A percentile compares a stretch with the other conserved stretches of the same genome.
Evolutionary conservation across 176 grass and related monocot species (phyloP).

Genomic region (Oryza glaberrima): DNA sequence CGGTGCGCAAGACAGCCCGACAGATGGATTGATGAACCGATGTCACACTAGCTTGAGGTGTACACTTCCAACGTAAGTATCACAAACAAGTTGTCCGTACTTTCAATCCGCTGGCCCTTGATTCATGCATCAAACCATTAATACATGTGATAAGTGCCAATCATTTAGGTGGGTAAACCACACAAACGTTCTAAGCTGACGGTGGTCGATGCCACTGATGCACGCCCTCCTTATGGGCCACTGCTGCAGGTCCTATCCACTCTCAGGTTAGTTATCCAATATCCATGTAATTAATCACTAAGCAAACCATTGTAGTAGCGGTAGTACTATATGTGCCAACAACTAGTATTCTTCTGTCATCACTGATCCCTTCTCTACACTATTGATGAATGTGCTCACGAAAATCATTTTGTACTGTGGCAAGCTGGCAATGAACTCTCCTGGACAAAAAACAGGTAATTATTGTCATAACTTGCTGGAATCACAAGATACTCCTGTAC

Average conservation of each 20-base stretch:
- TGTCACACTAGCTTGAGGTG: background rate
- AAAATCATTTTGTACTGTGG: background rate
- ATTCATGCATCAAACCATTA: background rate
- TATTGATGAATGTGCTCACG: background rate
- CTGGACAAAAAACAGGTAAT: conserved; percentile 1
- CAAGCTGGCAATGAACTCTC: background rate
- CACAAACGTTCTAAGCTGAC: no score
- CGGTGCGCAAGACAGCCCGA: conserved; percentile 13
- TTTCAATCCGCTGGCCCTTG: background rate
- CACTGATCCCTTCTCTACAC: background rate
- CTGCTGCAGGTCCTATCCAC: no score
- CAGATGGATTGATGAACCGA: conserved; percentile 27
- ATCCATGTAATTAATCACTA: no score
- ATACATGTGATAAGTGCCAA: background rate
- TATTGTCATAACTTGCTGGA: background rate
- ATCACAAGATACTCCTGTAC: background rate
- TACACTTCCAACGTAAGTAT: background rate
- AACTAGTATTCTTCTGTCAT: background rate
- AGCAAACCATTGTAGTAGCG: no score
- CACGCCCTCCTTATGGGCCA: no score
- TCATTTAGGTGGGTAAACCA: background rate
- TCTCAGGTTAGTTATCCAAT: no score
- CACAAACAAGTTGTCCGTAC: background rate
- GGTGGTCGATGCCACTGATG: no score
- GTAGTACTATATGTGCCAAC: background rate